Evolutionary conservation across 352 stramenopile genomes (phyloP), one percentile per base, ranked within the genome.

Genomic region (Pelagophyceae sp.): DNA sequence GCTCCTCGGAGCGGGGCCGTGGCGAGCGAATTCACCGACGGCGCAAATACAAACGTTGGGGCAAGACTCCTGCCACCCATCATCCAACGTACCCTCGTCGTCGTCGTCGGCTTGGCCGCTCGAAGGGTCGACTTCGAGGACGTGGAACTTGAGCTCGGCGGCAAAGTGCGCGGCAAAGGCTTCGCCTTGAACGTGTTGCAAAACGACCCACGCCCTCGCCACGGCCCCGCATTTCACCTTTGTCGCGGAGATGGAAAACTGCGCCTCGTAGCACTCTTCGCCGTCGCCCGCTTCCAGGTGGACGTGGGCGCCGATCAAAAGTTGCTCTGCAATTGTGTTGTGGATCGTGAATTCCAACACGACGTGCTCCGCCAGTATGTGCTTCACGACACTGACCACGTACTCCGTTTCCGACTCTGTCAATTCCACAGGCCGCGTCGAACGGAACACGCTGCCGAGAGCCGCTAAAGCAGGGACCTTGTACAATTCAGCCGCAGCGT

Each of bases 241-340:
- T 64, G 92, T 87, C 38, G 91, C 83, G 38, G 89, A 84, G 35
- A 98, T 89, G 72, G 95, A 90, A 69, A 91, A 92, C 71, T 92
- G 90, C 5, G 97, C 88, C 63, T 90, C 85, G 87, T 94, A 99
- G 50, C 94, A 82, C 61, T 97, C 92, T 35, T 94, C 90, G 35
- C 87, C 87, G 69, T 96, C 91, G 83, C 90, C 88, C 65, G 96
- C 90, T 54, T 96, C 93, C 38, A 98, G 87, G 5, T 82, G 77
- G 27, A 93, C 86, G 70, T 86, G 93, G 31, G 98, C 92, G 80
- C 98, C 94, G 0, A 92, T 90, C 74, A 99, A 86, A 38, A 96
- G 87, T 87, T 99, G 95, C 77, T 98, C 94, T 72, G 97, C 95
- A 72, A 99, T 94, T 0, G 96, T 99, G 88, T 99, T 99, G 70